Conservation (phyloP, 2,329 filamentous ascomycete genomes). For the Fusarium heterosporum region DNA sequence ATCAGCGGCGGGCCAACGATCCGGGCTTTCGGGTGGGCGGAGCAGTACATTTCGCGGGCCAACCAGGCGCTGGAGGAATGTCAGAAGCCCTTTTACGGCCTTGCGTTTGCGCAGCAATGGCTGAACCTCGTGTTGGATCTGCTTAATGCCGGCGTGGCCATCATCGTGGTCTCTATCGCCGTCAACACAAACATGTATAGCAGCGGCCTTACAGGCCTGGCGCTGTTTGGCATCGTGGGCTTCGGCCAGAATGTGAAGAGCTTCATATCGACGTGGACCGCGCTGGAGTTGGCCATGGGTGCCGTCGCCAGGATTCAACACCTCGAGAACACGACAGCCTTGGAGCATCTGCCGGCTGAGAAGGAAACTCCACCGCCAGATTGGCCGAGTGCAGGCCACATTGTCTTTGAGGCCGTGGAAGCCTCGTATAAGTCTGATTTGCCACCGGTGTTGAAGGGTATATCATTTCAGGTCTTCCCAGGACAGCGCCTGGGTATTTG, state of each 20-base stretch:
- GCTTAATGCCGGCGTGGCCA: constrained; percentile 24
- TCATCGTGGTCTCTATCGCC: constrained; percentile 31
- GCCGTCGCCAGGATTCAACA: constrained; percentile 39
- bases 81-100: constrained; percentile 61
- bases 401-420: constrained; percentile 75
- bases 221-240: constrained; percentile 44
- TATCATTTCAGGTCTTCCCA: constrained; percentile 18
- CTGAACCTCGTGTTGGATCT: constrained; percentile 40
- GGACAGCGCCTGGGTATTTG: constrained; percentile 28
- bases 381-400: constrained; percentile 85
- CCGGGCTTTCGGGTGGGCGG: constrained; percentile 61
- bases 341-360: constrained; percentile 24
- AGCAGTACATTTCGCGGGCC: constrained; percentile 49
- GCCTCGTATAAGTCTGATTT: constrained; percentile 21
- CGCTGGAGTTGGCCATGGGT: constrained; percentile 44
- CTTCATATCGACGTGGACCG: constrained; percentile 49
- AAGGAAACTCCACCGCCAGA: constrained; percentile 66
- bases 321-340: constrained; percentile 22
- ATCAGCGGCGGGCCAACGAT: constrained; percentile 60
- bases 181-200: constrained; percentile 14
- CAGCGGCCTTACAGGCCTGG: constrained; percentile 38
- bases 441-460: constrained; percentile 15
- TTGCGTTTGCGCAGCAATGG: constrained; percentile 44
- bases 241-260: constrained; percentile 47
- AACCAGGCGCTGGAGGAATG: constrained; percentile 54